Evolutionary conservation across 129 eudicot species (phyloP).

Genomic region (Oenanthe sinensis): DNA sequence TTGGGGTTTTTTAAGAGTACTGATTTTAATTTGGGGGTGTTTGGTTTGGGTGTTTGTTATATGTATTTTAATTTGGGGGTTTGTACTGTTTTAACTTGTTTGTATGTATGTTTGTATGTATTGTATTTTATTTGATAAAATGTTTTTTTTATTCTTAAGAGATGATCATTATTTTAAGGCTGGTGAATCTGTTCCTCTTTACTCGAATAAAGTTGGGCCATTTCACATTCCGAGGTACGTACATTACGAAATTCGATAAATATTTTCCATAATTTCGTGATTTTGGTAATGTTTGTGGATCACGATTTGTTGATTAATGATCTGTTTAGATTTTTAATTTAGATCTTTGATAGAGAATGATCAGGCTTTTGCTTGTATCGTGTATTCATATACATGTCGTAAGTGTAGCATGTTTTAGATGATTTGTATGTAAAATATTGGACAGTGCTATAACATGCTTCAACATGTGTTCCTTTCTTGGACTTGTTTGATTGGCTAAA

Average conservation of each 20-base stretch:
- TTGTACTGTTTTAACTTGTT: no score
- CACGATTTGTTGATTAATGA: background rate
- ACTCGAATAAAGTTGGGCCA: constrained; percentile 43
- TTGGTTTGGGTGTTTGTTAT: no score
- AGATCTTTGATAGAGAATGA: background rate
- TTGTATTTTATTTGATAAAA: no score
- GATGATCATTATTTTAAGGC: constrained; percentile 25
- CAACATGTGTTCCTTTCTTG: background rate
- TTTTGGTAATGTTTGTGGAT: background rate
- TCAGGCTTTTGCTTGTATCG: background rate
- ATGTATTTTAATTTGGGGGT: no score
- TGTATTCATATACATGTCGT: background rate
- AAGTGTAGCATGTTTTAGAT: background rate
- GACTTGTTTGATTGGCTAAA: background rate
- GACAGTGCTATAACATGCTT: constrained; percentile 4
- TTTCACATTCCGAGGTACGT: constrained; percentile 42
- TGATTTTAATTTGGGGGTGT: no score
- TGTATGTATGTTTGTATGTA: no score
- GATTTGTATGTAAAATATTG: background rate
- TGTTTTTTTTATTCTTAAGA: no score
- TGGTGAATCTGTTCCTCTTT: constrained; percentile 42
- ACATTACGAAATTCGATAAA: background rate
- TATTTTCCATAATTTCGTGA: background rate
- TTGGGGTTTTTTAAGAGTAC: no score
- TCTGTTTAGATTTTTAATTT: background rate